Percentiles rank a stretch among this genome's conserved stretches.
Evolutionary conservation across 192 early-diverging fungal genomes (phyloP).

Genomic region (Coemansia aciculifera): DNA sequence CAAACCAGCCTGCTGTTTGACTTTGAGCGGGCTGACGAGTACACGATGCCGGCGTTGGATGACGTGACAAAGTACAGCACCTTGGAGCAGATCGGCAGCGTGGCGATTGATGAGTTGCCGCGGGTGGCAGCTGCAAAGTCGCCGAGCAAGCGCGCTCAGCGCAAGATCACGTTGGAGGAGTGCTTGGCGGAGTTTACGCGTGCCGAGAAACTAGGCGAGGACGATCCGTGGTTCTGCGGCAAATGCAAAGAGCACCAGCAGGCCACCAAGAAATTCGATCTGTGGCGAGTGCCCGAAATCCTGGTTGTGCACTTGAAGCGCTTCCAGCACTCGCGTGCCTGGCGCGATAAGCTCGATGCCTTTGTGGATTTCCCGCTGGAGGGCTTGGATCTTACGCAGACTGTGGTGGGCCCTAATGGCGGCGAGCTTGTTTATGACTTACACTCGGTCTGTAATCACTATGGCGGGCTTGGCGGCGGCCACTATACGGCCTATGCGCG

Average conservation of each 20-base stretch:
- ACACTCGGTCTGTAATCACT: conserved; percentile 79
- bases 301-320: conserved; percentile 83
- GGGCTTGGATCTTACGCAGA: conserved; percentile 62
- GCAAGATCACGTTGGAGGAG: conserved; percentile 60
- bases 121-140: conserved; percentile 12
- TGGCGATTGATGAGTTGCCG: conserved; percentile 9
- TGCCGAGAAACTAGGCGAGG: conserved; percentile 72
- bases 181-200: conserved; percentile 75
- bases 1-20: conserved; percentile 26
- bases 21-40: conserved; percentile 30
- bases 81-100: conserved; percentile 12
- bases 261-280: conserved; percentile 77
- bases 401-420: conserved; percentile 35
- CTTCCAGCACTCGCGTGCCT: conserved; percentile 67
- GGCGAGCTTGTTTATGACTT: conserved; percentile 66
- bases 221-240: conserved; percentile 80
- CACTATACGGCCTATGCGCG: conserved; percentile 84
- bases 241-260: conserved; percentile 72
- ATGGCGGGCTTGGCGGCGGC: conserved; percentile 78
- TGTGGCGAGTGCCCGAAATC: conserved; percentile 77
- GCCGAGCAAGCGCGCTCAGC: neutral
- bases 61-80: conserved; percentile 32
- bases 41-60: conserved; percentile 40
- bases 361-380: conserved; percentile 70
- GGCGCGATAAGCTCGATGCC: conserved; percentile 73